These are phyloP conservation scores for Blastobotrys robertii DNA, from an alignment of 805 yeast species.

Conservation along the genomic window DNA sequence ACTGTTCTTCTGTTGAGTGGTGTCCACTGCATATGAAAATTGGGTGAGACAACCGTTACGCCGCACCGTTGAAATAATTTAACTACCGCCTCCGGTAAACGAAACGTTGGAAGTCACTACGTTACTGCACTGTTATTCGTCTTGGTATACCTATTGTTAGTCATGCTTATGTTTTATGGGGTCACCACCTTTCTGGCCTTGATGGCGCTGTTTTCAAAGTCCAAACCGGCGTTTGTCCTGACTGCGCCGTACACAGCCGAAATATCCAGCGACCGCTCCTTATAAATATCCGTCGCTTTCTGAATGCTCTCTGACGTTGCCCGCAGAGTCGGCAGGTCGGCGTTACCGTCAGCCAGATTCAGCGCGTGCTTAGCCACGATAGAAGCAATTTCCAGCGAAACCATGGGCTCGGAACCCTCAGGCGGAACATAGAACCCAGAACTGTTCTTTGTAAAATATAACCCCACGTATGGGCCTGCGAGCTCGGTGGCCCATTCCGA, in stretches of 20 bases:
- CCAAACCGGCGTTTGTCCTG: slow-evolving; percentile 21
- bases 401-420: slow-evolving; percentile 15
- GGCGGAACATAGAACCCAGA: slow-evolving; percentile 15
- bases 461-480: slow-evolving; percentile 11
- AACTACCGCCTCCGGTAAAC: no score
- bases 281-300: slow-evolving; percentile 12
- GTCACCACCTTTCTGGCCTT: slow-evolving; percentile 1
- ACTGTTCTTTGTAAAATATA: slow-evolving; percentile 12
- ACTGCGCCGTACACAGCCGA: slow-evolving; percentile 21
- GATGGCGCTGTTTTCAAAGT: slow-evolving; percentile 18
- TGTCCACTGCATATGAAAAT: no score
- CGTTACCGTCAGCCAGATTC: slow-evolving; percentile 16
- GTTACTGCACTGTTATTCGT: no score
- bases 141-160: no score
- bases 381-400: slow-evolving; percentile 18
- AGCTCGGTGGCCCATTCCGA: slow-evolving; percentile 11
- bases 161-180: no score
- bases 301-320: slow-evolving; percentile 15
- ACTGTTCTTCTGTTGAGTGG: no score
- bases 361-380: slow-evolving; percentile 22
- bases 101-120: no score
- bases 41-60: no score
- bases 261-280: slow-evolving; percentile 16
- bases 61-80: no score
- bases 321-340: slow-evolving; percentile 10